Conservation (phyloP, 345 rosid genomes). For the Clarkia xantiana region DNA sequence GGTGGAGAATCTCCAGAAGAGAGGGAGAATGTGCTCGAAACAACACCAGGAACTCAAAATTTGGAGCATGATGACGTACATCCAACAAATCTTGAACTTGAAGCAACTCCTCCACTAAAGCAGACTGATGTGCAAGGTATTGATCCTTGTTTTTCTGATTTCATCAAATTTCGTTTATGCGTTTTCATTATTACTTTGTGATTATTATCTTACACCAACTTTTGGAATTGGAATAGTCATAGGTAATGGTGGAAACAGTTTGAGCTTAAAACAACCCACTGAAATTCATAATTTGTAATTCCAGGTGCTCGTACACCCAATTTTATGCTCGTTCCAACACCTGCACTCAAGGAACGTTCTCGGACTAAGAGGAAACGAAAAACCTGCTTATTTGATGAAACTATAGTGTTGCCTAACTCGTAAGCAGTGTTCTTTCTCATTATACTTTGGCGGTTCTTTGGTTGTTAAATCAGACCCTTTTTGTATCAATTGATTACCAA, state of each 20-base stretch:
- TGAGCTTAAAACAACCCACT: not conserved
- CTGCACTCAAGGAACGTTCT: conserved; percentile 43
- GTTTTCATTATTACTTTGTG: too few relatives aligned
- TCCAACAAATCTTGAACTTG: conserved; percentile 16
- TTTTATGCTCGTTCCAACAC: conserved; percentile 37
- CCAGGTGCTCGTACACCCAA: conserved; percentile 34
- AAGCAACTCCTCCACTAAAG: conserved; percentile 27
- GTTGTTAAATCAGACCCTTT: too few relatives aligned
- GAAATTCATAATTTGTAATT: conserved; percentile 1
- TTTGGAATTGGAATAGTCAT: too few relatives aligned
- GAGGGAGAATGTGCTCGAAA: conserved; percentile 1
- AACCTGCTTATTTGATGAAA: conserved; percentile 39
- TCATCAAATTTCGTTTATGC: too few relatives aligned
- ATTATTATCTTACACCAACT: too few relatives aligned
- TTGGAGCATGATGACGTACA: conserved; percentile 12
- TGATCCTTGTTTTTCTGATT: too few relatives aligned
- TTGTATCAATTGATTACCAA: too few relatives aligned
- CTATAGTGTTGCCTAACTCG: conserved; percentile 45
- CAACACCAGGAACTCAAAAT: not conserved
- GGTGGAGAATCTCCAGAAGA: not conserved
- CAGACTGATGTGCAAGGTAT: conserved; percentile 11
- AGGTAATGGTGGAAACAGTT: not conserved
- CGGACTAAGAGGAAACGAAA: conserved; percentile 38
- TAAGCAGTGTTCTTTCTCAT: conserved; percentile 17
- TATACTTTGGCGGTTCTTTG: too few relatives aligned